A percentile compares a stretch with the other conserved stretches of the same genome.
These are phyloP conservation scores for Jatropha podagrica DNA, from an alignment of 441 rosid species.

Conservation along the genomic window DNA sequence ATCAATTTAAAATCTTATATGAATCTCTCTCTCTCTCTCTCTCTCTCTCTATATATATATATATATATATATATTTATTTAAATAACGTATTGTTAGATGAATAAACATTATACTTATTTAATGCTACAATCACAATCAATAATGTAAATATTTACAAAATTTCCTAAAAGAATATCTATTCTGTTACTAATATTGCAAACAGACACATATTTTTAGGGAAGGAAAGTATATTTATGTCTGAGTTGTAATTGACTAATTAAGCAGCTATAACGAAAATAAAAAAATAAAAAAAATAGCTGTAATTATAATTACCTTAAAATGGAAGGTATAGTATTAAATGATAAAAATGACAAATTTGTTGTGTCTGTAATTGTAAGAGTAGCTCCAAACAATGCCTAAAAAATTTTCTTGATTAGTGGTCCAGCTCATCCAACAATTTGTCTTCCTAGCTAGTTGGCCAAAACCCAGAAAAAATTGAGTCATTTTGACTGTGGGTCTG, in stretches of 20 bases:
- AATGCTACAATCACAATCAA: too few relatives aligned
- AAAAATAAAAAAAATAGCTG: background rate
- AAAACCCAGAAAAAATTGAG: too few relatives aligned
- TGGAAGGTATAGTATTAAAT: background rate
- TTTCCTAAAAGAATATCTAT: background rate
- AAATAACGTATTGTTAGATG: background rate
- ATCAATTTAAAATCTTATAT: background rate
- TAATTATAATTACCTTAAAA: background rate
- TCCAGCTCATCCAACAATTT: too few relatives aligned
- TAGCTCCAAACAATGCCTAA: background rate
- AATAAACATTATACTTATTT: too few relatives aligned
- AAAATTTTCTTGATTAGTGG: background rate
- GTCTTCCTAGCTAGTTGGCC: too few relatives aligned
- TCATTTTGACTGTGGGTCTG: background rate
- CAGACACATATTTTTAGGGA: background rate
- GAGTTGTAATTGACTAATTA: background rate
- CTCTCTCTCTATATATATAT: too few relatives aligned
- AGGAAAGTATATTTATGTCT: background rate
- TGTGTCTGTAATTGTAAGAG: background rate
- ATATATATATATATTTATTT: background rate
- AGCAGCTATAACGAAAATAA: background rate
- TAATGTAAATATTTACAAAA: too few relatives aligned
- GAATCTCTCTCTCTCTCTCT: background rate
- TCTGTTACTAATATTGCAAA: background rate
- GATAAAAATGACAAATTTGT: background rate